Evolutionary conservation across 179 eudicot species (phyloP).

Genomic region (Actinidia polygama): DNA sequence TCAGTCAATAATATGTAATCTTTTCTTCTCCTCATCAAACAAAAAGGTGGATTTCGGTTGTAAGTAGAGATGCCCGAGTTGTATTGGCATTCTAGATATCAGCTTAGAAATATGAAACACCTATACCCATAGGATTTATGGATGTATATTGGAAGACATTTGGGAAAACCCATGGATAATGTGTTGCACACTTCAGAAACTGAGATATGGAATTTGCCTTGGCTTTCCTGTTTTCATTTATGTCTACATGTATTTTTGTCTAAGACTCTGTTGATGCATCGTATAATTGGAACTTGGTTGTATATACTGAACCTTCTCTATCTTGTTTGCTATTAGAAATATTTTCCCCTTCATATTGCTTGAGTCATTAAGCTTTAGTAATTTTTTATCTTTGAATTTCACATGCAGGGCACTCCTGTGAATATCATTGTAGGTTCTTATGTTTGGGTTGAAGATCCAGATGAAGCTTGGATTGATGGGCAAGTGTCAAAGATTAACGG

Average conservation of each 20-base stretch:
- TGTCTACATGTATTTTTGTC: not conserved
- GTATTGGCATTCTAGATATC: not conserved
- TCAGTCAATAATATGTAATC: no score
- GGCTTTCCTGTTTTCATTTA: not conserved
- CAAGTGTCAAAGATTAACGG: conserved; percentile 68
- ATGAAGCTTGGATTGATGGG: conserved; percentile 79
- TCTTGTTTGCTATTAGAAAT: not conserved
- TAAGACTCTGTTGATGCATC: not conserved
- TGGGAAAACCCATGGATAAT: not conserved
- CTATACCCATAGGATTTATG: not conserved
- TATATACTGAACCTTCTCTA: not conserved
- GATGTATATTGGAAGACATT: not conserved
- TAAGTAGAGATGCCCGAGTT: conserved; percentile 1
- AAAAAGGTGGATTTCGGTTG: no score
- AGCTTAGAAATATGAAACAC: not conserved
- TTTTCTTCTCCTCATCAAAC: no score
- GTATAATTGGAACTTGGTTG: not conserved
- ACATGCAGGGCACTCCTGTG: conserved; percentile 64
- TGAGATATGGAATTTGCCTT: not conserved
- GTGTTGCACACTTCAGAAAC: not conserved
- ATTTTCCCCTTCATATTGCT: not conserved
- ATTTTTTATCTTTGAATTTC: conserved; percentile 6
- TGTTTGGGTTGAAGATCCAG: conserved; percentile 88
- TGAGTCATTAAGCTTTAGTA: not conserved
- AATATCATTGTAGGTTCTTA: conserved; percentile 72